Evolutionary conservation across 768 basidiomycete genomes (phyloP), one percentile per base, ranked within the genome.

Genomic region (Leccinum disarticulatum): DNA sequence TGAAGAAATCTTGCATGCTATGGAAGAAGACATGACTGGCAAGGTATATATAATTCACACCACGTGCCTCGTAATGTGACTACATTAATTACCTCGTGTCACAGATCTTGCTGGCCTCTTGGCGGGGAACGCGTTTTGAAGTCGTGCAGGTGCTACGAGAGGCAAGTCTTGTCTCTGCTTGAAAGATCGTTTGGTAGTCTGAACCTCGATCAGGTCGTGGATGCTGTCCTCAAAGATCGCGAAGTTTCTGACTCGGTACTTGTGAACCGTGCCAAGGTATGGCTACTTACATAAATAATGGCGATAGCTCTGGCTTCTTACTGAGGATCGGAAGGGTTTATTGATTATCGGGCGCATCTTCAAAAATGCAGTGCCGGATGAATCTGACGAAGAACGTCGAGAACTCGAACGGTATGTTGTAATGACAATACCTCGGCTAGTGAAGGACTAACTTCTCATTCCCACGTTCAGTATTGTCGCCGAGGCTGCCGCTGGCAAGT

Each of bases 81-180:
- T 14, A 7, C 3, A 10, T 6, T 3, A 46, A 27, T 30, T 4
- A 46, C 31, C 22, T 47, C 49, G 38, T 15, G 28, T 31, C 50
- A 3, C 61, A 91, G 87, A 94, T 97, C 70, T 83, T 98, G 77
- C 86, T 98, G 30, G 96, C 95, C 6, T 96, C 96, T 27, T 99
- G 97, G 97, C 87, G 95, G 59, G 97, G 96, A 14, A 96, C 95
- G 3, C 86, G 95, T 55, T 86, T 98, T 70, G 97, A 99, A 76
- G 94, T 98, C 46, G 83, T 90, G 22, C 90, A 93, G 67, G 93
- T 98, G 14, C 79, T 96, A 52, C 83, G 93, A 54, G 87, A 92
- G 79, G 84, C 79, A 50, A 52, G 67, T 35, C 7, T 19, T 33
- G 49, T 33, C 25, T 58, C 13, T 41, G 15, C 25, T 30, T n/a